Evolutionary conservation across 257 asterid genomes (phyloP).

Genomic region (Linaria vulgaris): DNA sequence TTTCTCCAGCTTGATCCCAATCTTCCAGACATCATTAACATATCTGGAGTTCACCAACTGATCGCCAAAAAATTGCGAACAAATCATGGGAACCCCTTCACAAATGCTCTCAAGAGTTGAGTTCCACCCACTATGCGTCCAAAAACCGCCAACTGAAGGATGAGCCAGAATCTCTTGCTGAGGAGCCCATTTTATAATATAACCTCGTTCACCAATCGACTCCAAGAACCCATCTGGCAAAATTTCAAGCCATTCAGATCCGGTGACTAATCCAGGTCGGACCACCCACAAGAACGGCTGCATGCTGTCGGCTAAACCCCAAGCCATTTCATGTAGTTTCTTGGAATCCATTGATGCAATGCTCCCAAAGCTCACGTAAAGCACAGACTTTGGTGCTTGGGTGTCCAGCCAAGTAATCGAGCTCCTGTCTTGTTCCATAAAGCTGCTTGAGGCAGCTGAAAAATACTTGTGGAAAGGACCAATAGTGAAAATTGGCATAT

Average conservation of each 20-base stretch:
- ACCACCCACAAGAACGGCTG: conserved; percentile 42
- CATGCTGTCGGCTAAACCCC: conserved; percentile 37
- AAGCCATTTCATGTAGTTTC: conserved; percentile 31
- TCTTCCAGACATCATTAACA: conserved; percentile 37
- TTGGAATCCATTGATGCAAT: conserved; percentile 27
- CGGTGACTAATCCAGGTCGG: conserved; percentile 33
- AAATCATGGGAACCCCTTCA: conserved; percentile 43
- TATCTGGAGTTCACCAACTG: conserved; percentile 43
- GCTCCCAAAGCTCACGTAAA: conserved; percentile 54
- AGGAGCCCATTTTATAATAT: conserved; percentile 41
- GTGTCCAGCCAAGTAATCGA: conserved; percentile 44
- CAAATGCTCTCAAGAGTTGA: conserved; percentile 38
- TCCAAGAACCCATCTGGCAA: conserved; percentile 30
- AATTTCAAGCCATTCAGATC: conserved; percentile 28
- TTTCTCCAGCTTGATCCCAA: conserved; percentile 34
- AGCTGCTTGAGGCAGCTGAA: conserved; percentile 40
- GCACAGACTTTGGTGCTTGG: conserved; percentile 39
- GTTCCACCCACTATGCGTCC: conserved; percentile 41
- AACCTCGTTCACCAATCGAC: conserved; percentile 28
- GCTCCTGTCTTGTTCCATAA: conserved; percentile 32
- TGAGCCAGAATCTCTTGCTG: conserved; percentile 37
- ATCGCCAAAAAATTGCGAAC: conserved; percentile 39
- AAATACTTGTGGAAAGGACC: conserved; percentile 41
- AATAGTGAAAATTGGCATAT: conserved; percentile 21
- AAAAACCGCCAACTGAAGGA: conserved; percentile 34